Evolutionary conservation across 2,329 filamentous ascomycete genomes (phyloP), one percentile per base, ranked within the genome.

Genomic region (Dactylellina cionopaga): DNA sequence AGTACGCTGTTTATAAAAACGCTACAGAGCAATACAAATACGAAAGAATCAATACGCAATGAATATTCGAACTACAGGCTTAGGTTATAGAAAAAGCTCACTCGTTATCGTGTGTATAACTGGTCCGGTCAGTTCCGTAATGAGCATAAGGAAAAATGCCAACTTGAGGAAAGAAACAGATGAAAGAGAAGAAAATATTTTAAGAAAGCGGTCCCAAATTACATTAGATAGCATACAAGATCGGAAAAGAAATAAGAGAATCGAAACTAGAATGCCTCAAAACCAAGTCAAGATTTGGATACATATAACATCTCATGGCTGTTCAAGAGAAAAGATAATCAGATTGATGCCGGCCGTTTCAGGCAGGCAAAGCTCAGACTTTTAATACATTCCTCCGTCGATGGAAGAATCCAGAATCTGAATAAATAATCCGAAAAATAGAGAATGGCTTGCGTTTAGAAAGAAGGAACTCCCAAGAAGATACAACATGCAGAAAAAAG

Each of bases 211-310:
- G 3, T 24, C 43, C 43, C 43, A n/a, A 27, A 44, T 43, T 56
- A 44, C 35, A 44, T 44, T 44, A 47, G 15, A 54, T 39, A 55
- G 41, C 35, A 60, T 39, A 60, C 41, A 60, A 59, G 41, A 27
- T 47, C 5, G 43, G 19, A 56, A 15, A 33, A 47, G 6, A 19
- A 39, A 46, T 43, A 44, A 44, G 24, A 35, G 33, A 13, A 27
- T 6, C 31, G 31, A 55, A 44, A 37, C 22, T 24, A 35, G 1
- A 19, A 27, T 49, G 52, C 43, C 52, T 31, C 24, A 56, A 17
- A 15, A 19, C 10, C 41, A 56, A 41, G 13, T n/a, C n/a, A n/a
- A n/a, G n/a, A n/a, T n/a, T n/a, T n/a, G n/a, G n/a, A n/a, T n/a
- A n/a, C n/a, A n/a, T n/a, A n/a, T n/a, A n/a, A n/a, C n/a, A n/a